These are phyloP conservation scores for Morella rubra DNA, from an alignment of 306 rosid species.

Conservation along the genomic window DNA sequence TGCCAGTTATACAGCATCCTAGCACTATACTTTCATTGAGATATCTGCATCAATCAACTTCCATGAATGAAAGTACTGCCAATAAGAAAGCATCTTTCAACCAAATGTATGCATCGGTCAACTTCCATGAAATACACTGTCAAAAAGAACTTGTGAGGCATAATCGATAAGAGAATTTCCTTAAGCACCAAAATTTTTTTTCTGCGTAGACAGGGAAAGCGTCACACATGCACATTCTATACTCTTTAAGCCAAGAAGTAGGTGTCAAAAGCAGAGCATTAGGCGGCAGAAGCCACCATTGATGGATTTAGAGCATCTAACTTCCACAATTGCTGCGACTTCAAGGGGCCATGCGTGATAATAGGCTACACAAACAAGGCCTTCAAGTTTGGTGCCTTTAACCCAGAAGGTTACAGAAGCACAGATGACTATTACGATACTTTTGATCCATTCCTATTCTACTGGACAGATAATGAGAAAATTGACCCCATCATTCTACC, in stretches of 20 bases:
- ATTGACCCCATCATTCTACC: slow-evolving; percentile 44
- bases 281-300: slow-evolving; percentile 54
- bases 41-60: slow-evolving; percentile 15
- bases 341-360: slow-evolving; percentile 89
- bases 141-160: slow-evolving; percentile 37
- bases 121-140: slow-evolving; percentile 33
- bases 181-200: slow-evolving; percentile 12
- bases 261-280: slow-evolving; percentile 22
- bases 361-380: slow-evolving; percentile 77
- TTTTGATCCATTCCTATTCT: slow-evolving; percentile 83
- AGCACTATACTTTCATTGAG: background rate
- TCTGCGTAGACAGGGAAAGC: slow-evolving; percentile 30
- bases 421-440: slow-evolving; percentile 87
- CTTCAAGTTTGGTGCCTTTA: slow-evolving; percentile 94
- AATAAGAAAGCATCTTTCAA: background rate
- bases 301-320: slow-evolving; percentile 79
- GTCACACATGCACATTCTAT: slow-evolving; percentile 22
- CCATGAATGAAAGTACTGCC: background rate
- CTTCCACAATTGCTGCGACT: slow-evolving; percentile 77
- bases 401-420: slow-evolving; percentile 93
- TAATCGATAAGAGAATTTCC: slow-evolving; percentile 20
- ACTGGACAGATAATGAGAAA: slow-evolving; percentile 40
- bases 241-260: slow-evolving; percentile 25
- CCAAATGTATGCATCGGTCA: background rate
- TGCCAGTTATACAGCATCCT: slow-evolving; percentile 6